Evolutionary conservation across 1,284 basidiomycete species (phyloP).

Genomic region (Lignosus rhinocerotis): DNA sequence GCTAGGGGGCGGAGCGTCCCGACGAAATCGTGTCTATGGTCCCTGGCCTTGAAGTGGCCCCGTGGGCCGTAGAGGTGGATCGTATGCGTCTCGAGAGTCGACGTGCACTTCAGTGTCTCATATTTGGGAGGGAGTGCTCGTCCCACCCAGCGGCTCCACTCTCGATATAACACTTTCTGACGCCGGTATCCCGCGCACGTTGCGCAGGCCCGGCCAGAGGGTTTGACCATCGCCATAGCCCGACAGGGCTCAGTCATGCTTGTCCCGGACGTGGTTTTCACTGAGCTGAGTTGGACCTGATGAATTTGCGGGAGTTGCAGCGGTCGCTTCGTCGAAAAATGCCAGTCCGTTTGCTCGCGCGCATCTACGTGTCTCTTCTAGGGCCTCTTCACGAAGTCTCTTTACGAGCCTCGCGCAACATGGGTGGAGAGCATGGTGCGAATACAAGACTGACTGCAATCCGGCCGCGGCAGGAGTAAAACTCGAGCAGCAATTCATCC

Average conservation of each 20-base stretch:
- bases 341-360: too few relatives aligned
- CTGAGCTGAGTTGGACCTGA: too few relatives aligned
- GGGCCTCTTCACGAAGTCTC: too few relatives aligned
- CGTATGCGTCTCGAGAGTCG: constrained; percentile 30
- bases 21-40: constrained; percentile 30
- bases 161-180: constrained; percentile 30
- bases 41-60: constrained; percentile 34
- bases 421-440: too few relatives aligned
- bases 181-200: constrained; percentile 31
- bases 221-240: constrained; percentile 17
- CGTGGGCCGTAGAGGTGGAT: constrained; percentile 34
- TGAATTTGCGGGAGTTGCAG: too few relatives aligned
- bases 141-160: constrained; percentile 23
- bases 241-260: not conserved
- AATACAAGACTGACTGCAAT: too few relatives aligned
- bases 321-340: too few relatives aligned
- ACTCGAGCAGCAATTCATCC: too few relatives aligned
- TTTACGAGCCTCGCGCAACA: too few relatives aligned
- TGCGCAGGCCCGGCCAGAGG: constrained; percentile 24
- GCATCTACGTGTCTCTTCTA: too few relatives aligned
- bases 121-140: constrained; percentile 23
- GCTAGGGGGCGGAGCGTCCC: constrained; percentile 20
- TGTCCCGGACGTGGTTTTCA: too few relatives aligned
- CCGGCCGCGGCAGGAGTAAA: too few relatives aligned
- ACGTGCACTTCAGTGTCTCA: constrained; percentile 20